Conservation (phyloP, 495 filamentous ascomycete genomes). For the Immersiella caudata region DNA sequence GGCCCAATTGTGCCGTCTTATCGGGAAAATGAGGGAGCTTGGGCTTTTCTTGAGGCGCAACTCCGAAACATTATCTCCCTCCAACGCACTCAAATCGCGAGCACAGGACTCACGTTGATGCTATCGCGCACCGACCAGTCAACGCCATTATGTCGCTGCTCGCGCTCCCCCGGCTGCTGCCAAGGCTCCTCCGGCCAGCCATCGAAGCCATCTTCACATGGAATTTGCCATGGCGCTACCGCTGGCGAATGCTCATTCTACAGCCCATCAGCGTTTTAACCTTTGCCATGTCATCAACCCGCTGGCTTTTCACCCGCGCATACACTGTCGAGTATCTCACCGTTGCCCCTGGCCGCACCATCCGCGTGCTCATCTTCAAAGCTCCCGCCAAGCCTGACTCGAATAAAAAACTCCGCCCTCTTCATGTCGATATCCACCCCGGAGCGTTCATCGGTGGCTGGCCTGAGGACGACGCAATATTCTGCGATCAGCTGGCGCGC, state of each 20-base stretch:
- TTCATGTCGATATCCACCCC: slow-evolving; percentile 42
- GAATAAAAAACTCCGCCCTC: slow-evolving; percentile 24
- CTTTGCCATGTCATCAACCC: slow-evolving; percentile 7
- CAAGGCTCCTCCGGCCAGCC: slow-evolving; percentile 32
- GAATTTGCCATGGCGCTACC: slow-evolving; percentile 16
- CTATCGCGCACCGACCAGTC: no score
- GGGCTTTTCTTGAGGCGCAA: no score
- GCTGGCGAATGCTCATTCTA: slow-evolving; percentile 23
- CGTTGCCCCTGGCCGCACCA: slow-evolving; percentile 10
- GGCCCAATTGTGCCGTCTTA: no score
- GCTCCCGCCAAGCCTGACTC: not conserved
- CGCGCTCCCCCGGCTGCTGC: not conserved
- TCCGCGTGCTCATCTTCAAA: slow-evolving; percentile 22
- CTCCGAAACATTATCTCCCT: no score
- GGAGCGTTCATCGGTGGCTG: slow-evolving; percentile 42
- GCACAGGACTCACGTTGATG: no score
- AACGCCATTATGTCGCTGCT: not conserved
- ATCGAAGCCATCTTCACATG: slow-evolving; percentile 20
- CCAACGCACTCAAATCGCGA: no score
- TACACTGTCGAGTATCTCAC: slow-evolving; percentile 22
- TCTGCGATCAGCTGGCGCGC: slow-evolving; percentile 30
- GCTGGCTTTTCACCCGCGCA: slow-evolving; percentile 16
- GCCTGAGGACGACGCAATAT: slow-evolving; percentile 32
- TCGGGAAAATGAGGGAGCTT: no score
- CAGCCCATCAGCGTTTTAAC: slow-evolving; percentile 19